These are phyloP conservation scores for Sporothrix dimorphospora DNA, from an alignment of 2,329 filamentous ascomycete genomes.

Conservation along the genomic window DNA sequence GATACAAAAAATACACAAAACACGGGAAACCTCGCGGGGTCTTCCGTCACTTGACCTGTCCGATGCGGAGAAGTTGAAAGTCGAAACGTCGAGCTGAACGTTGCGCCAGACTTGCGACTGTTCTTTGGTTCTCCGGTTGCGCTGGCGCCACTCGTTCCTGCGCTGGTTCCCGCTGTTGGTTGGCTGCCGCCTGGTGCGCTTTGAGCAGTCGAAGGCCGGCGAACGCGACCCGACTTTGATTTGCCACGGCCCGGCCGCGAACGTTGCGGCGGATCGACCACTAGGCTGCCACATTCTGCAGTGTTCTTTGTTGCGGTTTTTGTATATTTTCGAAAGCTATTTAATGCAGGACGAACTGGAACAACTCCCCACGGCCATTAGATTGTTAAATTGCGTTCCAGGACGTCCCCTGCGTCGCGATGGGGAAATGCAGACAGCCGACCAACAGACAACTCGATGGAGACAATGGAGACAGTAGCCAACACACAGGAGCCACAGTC, in stretches of 20 bases:
- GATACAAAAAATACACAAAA: background rate
- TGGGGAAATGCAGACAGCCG: background rate
- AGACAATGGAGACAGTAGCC: background rate
- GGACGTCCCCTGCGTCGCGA: background rate
- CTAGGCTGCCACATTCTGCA: constrained; percentile 10
- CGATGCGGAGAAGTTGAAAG: constrained; percentile 11
- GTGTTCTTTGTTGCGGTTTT: background rate
- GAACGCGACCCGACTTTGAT: background rate
- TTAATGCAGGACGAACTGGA: background rate
- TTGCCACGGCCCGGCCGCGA: background rate
- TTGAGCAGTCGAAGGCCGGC: background rate
- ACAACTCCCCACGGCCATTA: background rate
- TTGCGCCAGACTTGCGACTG: background rate
- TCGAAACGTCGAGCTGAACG: background rate
- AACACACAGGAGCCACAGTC: background rate
- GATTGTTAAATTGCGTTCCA: background rate
- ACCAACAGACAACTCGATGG: background rate
- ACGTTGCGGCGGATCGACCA: background rate
- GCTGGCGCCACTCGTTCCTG: background rate
- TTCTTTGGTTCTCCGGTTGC: background rate
- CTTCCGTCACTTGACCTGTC: background rate
- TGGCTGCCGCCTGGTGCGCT: background rate
- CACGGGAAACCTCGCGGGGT: background rate
- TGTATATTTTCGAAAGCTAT: background rate
- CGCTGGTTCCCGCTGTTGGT: background rate